Base-by-base conservation (phyloP, 1,139 yeast species). In the Debaryomyces sp. region DNA sequence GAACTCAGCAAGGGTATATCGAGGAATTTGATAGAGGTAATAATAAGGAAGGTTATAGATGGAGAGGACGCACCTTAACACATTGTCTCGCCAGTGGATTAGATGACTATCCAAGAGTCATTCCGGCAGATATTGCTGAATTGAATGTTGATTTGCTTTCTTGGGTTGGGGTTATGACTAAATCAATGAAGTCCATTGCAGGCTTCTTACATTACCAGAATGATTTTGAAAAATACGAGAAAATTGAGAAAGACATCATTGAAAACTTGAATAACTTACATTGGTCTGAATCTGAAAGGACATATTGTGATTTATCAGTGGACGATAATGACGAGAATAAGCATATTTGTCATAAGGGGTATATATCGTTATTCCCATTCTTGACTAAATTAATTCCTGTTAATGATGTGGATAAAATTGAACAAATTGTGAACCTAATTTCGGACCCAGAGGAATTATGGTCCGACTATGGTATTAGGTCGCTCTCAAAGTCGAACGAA, bases 151-250 rank as follows among this genome's bases (percentile, higher is more conserved):
- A 94, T 63, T 74, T 94, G 50, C 71, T 92, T 45, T 79, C 96
- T 9, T 94, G 99, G 99, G 82, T 94, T 50, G 98, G 97, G 7
- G 85, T 89, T 17, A 90, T 94, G 96, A 82, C 97, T 0, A 77
- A 85, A 54, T 82, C 96, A 0, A 84, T 95, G 84, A 82, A 81
- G 55, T 76, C 81, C 48, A 82, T 94, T 54, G 95, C 98, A 0
- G 73, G 71, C 38, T 68, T 85, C n/a, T 69, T 91, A 36, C 86
- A 78, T 0, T 71, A 79, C 45, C 60, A 67, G 0, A 84, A 81
- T 2, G 97, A 91, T 59, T 79, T 78, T 7, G 62, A 62, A 22
- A 64, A 67, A 45, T 92, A 82, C 60, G 60, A 70, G 12, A 57
- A 66, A 23, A 81, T 85, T 41, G 90, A 85, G 56, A 57, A 67